phyloP scores from a whole-genome alignment of 2,329 filamentous ascomycete genomes.

The Colletotrichum musae region DNA sequence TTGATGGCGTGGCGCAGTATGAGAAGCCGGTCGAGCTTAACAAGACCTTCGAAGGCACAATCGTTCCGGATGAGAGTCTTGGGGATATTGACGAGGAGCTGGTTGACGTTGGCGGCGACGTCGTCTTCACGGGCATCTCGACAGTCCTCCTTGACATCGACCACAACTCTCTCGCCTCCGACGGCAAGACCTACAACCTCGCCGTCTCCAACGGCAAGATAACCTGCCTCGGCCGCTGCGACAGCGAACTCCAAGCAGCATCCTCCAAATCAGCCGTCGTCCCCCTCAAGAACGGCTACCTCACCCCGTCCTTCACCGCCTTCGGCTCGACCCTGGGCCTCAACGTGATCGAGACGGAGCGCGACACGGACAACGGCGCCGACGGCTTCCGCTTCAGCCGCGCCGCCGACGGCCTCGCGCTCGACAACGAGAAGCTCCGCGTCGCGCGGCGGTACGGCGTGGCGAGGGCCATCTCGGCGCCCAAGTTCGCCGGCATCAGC shows the following conservation, averaged over 20 bases:
- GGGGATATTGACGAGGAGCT: conserved; percentile 58
- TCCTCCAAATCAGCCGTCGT: conserved; percentile 55
- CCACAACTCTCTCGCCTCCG: conserved; percentile 34
- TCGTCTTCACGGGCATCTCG: conserved; percentile 71
- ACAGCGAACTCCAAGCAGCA: conserved; percentile 57
- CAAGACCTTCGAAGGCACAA: conserved; percentile 60
- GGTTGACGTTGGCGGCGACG: conserved; percentile 48
- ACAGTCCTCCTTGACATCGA: conserved; percentile 64
- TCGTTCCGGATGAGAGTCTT: conserved; percentile 57
- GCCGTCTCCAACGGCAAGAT: conserved; percentile 68
- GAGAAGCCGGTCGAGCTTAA: conserved; percentile 66
- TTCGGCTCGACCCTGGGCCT: conserved; percentile 74
- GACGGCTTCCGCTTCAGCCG: conserved; percentile 66
- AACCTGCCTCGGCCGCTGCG: conserved; percentile 70
- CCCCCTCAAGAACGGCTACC: conserved; percentile 69
- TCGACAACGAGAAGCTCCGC: conserved; percentile 70
- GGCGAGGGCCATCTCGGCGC: conserved; percentile 71
- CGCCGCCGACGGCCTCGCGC: conserved; percentile 69
- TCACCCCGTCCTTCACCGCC: conserved; percentile 72
- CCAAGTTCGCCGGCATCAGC: conserved; percentile 56
- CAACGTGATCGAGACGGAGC: conserved; percentile 73
- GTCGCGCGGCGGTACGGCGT: conserved; percentile 69
- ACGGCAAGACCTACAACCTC: conserved; percentile 60
- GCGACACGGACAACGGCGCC: conserved; percentile 66
- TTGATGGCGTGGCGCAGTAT: conserved; percentile 73